phyloP scores from a whole-genome alignment of 805 yeast genomes.

The Hanseniaspora taiwanica region DNA sequence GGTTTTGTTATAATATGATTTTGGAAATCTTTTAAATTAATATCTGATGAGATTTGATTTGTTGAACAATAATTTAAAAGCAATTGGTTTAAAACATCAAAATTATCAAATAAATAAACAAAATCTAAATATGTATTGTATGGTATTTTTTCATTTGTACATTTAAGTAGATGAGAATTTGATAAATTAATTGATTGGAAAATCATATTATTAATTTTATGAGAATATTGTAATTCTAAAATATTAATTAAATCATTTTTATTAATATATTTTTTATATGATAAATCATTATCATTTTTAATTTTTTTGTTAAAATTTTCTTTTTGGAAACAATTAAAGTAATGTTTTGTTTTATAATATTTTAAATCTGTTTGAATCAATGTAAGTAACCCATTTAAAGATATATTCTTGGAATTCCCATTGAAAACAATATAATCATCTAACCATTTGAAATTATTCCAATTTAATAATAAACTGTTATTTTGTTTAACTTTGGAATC shows the following conservation, averaged over 20 bases:
- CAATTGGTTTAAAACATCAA: slow-evolving; percentile 28
- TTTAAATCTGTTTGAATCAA: slow-evolving; percentile 29
- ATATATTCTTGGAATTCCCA: slow-evolving; percentile 18
- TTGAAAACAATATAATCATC: slow-evolving; percentile 12
- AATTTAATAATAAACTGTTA: slow-evolving; percentile 18
- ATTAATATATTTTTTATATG: slow-evolving; percentile 23
- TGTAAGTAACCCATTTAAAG: slow-evolving; percentile 28
- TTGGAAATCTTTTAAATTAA: slow-evolving; percentile 15
- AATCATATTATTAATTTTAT: slow-evolving; percentile 25
- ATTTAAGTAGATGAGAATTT: slow-evolving; percentile 16
- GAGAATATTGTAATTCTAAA: slow-evolving; percentile 24
- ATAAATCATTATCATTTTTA: neutral
- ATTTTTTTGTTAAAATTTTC: slow-evolving; percentile 6
- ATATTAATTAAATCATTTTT: slow-evolving; percentile 25
- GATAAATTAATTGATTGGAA: slow-evolving; percentile 23
- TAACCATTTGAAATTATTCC: slow-evolving; percentile 22
- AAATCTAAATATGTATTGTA: slow-evolving; percentile 28
- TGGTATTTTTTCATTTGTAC: slow-evolving; percentile 21
- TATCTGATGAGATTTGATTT: slow-evolving; percentile 12
- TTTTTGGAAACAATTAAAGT: slow-evolving; percentile 21
- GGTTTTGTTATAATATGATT: slow-evolving; percentile 24
- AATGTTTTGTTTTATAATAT: slow-evolving; percentile 17
- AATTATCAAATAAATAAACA: slow-evolving; percentile 27
- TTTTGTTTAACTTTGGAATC: neutral
- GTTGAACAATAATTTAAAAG: slow-evolving; percentile 22